Evolutionary conservation across 2,329 filamentous ascomycete species (phyloP).

Genomic region (Beauveria australis): DNA sequence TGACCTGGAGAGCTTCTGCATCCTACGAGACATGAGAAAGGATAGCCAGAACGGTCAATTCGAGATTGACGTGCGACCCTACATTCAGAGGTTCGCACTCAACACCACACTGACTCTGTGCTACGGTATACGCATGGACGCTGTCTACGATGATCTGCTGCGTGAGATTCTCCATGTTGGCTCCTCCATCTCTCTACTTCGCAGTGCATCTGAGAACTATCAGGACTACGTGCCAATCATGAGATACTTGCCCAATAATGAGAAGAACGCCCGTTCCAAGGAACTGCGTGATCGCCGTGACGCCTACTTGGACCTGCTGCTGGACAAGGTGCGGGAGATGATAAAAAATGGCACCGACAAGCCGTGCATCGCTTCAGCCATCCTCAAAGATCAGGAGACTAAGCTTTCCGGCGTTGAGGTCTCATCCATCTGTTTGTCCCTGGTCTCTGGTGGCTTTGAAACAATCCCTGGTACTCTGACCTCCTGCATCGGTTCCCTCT

Average conservation of each 20-base stretch:
- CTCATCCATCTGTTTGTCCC: conserved; percentile 42
- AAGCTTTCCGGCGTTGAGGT: conserved; percentile 45
- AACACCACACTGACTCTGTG: not conserved
- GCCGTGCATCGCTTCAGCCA: conserved; percentile 45
- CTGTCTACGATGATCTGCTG: conserved; percentile 43
- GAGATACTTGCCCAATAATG: conserved; percentile 42
- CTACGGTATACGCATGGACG: conserved; percentile 36
- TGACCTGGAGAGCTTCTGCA: conserved; percentile 43
- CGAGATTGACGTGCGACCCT: conserved; percentile 39
- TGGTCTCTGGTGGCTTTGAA: conserved; percentile 46
- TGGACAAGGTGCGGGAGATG: conserved; percentile 43
- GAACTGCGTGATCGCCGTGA: conserved; percentile 39
- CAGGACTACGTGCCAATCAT: conserved; percentile 45
- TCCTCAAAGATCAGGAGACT: conserved; percentile 45
- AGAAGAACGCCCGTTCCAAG: conserved; percentile 38
- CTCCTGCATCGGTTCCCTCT: conserved; percentile 40
- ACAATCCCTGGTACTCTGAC: conserved; percentile 47
- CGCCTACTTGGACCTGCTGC: conserved; percentile 38
- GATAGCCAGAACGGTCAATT: conserved; percentile 24
- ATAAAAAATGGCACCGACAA: conserved; percentile 43
- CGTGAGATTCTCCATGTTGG: conserved; percentile 43
- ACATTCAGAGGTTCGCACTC: conserved; percentile 41
- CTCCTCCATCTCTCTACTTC: conserved; percentile 25
- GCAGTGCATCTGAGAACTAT: conserved; percentile 43
- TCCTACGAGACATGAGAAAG: conserved; percentile 34